A percentile compares a stretch with the other conserved stretches of the same genome.
phyloP scores from a whole-genome alignment of 2,329 filamentous ascomycete species.

The Shiraia sp. region DNA sequence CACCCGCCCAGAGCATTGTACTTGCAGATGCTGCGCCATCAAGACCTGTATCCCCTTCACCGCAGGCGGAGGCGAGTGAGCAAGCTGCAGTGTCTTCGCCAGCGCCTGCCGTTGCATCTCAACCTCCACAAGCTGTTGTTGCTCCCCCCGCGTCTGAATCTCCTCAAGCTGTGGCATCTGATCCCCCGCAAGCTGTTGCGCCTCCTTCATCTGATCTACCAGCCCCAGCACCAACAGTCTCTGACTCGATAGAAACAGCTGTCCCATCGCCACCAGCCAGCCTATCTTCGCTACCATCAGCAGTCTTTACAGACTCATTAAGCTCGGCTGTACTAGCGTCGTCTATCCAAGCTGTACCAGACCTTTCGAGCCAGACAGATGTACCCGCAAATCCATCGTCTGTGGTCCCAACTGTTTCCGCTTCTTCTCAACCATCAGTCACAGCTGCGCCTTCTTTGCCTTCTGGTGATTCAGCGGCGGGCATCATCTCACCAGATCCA shows the following conservation, averaged over 20 bases:
- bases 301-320: conserved; percentile 12
- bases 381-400: conserved; percentile 12
- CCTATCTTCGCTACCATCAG: conserved; percentile 6
- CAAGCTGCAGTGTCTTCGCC: conserved; percentile 14
- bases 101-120: conserved; percentile 9
- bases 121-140: conserved; percentile 12
- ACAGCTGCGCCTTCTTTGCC: conserved; percentile 18
- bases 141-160: conserved; percentile 5
- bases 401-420: conserved; percentile 14
- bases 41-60: conserved; percentile 11
- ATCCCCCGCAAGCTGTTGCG: conserved; percentile 6
- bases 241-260: conserved; percentile 36
- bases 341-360: conserved; percentile 16
- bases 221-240: conserved; percentile 29
- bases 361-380: conserved; percentile 11
- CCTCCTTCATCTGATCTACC: conserved; percentile 14
- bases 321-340: conserved; percentile 15
- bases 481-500: conserved; percentile 33
- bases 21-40: conserved; percentile 26
- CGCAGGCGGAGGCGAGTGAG: conserved; percentile 8
- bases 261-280: conserved; percentile 17
- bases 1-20: conserved; percentile 22
- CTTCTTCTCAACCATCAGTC: conserved; percentile 17
- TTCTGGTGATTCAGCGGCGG: conserved; percentile 28
- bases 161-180: conserved; percentile 1